Evolutionary conservation across 495 filamentous ascomycete genomes (phyloP), one percentile per base, ranked within the genome.

Genomic region (Stereocaulon alpinum): DNA sequence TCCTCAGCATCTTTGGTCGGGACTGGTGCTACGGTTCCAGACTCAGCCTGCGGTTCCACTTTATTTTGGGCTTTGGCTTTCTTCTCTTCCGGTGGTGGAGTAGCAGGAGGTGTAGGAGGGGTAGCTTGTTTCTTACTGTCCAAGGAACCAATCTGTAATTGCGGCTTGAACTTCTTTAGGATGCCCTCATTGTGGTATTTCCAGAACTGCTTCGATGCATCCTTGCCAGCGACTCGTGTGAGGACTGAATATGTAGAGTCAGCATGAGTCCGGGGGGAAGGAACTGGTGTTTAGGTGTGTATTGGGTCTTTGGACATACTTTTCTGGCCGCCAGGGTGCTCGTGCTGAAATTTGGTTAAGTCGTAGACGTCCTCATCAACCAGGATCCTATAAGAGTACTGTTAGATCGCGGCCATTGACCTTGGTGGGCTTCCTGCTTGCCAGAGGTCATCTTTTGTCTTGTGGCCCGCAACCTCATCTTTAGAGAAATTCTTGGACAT

Each of bases 131-230:
- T 85, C 76, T 97, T 96, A 68, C 82, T 84, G 69, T 97, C 84
- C 64, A 99, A 73, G 1, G 91, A 95, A 43, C 93, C 93, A 66
- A 99, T 80, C 69, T 91, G 87, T 53, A 99, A 82, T 70, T 88
- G 78, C 30, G 81, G 73, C 75, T 93, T 86, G 79, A 91, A 96
- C 72, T 97, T 98, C 77, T 96, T 97, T 65, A 97, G 79, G 63
- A 97, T 89, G 56, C 86, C 81, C 65, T 86, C 83, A 67, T 96
- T 98, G 79, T 98, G 93, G 72, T 98, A 97, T 74, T 97, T 99
- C 93, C 93, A 99, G 77, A 99, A 99, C 70, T 95, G 94, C 73
- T 94, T 92, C 29, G 88, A 91, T 18, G 93, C 93, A 65, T 99
- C 94, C 71, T 97, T 99, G 65, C 93, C 93, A 48, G 84, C 93